Conservation (phyloP, 169 alveolate species). For the Fabrea salina region DNA sequence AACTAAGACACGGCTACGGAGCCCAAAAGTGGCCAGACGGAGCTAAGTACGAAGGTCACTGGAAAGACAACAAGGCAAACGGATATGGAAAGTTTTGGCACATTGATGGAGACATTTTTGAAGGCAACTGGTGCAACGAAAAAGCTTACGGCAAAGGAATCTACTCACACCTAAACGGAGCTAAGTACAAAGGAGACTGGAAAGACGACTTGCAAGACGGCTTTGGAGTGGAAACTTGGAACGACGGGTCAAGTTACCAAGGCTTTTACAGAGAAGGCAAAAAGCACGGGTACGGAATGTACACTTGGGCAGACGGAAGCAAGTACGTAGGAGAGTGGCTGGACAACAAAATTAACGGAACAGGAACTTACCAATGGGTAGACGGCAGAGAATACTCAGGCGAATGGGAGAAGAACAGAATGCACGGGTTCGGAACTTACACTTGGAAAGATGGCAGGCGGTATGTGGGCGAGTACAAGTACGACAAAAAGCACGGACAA, state of each 20-base stretch:
- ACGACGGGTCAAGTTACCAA: slow-evolving; percentile 72
- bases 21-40: slow-evolving; percentile 61
- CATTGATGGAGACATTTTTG: too few relatives aligned
- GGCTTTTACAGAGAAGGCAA: slow-evolving; percentile 65
- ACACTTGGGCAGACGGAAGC: slow-evolving; percentile 69
- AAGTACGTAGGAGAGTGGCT: slow-evolving; percentile 53
- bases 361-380: slow-evolving; percentile 66
- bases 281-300: slow-evolving; percentile 61
- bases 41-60: slow-evolving; percentile 57
- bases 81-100: too few relatives aligned
- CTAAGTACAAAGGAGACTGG: too few relatives aligned
- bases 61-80: slow-evolving; percentile 45
- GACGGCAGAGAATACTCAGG: slow-evolving; percentile 73
- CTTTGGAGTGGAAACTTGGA: slow-evolving; percentile 81
- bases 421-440: slow-evolving; percentile 72
- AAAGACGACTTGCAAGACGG: slow-evolving; percentile 74
- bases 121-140: too few relatives aligned
- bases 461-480: slow-evolving; percentile 65
- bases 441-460: slow-evolving; percentile 78
- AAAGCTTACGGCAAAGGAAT: too few relatives aligned
- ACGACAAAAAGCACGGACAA: slow-evolving; percentile 73
- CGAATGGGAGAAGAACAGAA: slow-evolving; percentile 56
- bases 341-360: slow-evolving; percentile 56
- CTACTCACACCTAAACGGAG: too few relatives aligned
- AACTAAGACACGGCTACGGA: slow-evolving; percentile 59